Conservation (phyloP, 331 rosid genomes). For the Rhamnella rubrinervis region DNA sequence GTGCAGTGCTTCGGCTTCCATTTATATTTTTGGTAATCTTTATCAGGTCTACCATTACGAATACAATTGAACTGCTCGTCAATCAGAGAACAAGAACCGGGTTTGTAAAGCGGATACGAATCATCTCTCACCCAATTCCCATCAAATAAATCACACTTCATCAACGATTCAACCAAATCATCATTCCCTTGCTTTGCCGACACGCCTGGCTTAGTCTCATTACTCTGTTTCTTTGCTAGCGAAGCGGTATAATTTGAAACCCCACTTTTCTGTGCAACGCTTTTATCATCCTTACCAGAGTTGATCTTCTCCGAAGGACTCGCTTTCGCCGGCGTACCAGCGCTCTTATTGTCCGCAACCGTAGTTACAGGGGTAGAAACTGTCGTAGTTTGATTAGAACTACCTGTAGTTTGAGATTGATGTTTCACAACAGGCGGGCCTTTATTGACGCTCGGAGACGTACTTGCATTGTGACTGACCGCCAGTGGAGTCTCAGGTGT, state of each 20-base stretch:
- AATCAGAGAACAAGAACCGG: conserved; percentile 70
- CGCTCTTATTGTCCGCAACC: conserved; percentile 24
- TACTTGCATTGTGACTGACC: conserved; percentile 14
- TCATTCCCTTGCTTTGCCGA: conserved; percentile 33
- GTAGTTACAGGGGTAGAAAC: conserved; percentile 21
- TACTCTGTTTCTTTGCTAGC: conserved; percentile 36
- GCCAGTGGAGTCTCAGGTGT: conserved; percentile 10
- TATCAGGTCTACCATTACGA: conserved; percentile 81
- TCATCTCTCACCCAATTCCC: conserved; percentile 88
- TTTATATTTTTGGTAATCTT: conserved; percentile 56
- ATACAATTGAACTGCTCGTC: conserved; percentile 89
- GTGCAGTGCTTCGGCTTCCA: conserved; percentile 88
- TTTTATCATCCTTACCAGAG: conserved; percentile 16
- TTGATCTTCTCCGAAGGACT: conserved; percentile 21
- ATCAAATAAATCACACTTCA: conserved; percentile 70
- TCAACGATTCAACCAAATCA: conserved; percentile 51
- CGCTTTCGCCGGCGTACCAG: conserved; percentile 17
- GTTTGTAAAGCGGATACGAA: conserved; percentile 65
- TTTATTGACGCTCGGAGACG: conserved; percentile 26
- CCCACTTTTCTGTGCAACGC: conserved; percentile 18
- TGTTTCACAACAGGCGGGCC: conserved; percentile 24
- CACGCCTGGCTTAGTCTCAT: conserved; percentile 32
- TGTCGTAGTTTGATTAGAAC: conserved; percentile 27
- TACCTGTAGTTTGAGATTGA: conserved; percentile 21
- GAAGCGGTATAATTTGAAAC: conserved; percentile 42